phyloP scores from a whole-genome alignment of 106 monocot species.

The Narthecium ossifragum region DNA sequence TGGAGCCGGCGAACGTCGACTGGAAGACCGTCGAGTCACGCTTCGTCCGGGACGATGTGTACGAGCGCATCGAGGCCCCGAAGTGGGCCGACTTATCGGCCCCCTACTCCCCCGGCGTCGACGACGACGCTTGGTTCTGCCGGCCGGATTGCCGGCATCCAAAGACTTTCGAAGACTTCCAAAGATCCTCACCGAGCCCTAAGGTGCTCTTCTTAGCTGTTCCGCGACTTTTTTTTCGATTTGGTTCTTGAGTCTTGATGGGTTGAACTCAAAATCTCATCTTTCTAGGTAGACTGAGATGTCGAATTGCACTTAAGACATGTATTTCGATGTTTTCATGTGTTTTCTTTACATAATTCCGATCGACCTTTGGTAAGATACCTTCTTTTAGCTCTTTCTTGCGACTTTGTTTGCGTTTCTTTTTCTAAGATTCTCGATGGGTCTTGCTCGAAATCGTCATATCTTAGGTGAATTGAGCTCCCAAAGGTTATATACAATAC shows the following conservation, averaged over 20 bases:
- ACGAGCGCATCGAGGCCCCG: slow-evolving; percentile 85
- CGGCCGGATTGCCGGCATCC: slow-evolving; percentile 91
- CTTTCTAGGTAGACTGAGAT: too few relatives aligned
- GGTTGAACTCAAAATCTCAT: too few relatives aligned
- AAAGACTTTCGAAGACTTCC: slow-evolving; percentile 64
- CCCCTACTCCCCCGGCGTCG: slow-evolving; percentile 22
- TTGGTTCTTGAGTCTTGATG: neutral
- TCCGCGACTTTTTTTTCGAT: neutral
- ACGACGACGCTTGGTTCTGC: slow-evolving; percentile 90
- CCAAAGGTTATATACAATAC: too few relatives aligned
- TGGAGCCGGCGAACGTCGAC: slow-evolving; percentile 87
- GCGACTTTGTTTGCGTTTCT: too few relatives aligned
- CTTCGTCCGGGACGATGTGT: slow-evolving; percentile 68
- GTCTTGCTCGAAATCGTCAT: too few relatives aligned
- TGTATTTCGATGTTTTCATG: neutral
- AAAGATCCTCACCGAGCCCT: slow-evolving; percentile 21
- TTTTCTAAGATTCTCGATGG: too few relatives aligned
- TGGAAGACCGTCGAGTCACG: slow-evolving; percentile 61
- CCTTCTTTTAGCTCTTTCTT: too few relatives aligned
- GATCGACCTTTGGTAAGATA: too few relatives aligned
- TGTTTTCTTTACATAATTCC: too few relatives aligned
- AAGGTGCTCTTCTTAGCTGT: slow-evolving; percentile 20
- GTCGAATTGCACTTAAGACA: too few relatives aligned
- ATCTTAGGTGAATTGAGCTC: too few relatives aligned
- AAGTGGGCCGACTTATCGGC: slow-evolving; percentile 70